Evolutionary conservation across 139 green algal species (phyloP).

Genomic region (Chlamydomonas sp.): DNA sequence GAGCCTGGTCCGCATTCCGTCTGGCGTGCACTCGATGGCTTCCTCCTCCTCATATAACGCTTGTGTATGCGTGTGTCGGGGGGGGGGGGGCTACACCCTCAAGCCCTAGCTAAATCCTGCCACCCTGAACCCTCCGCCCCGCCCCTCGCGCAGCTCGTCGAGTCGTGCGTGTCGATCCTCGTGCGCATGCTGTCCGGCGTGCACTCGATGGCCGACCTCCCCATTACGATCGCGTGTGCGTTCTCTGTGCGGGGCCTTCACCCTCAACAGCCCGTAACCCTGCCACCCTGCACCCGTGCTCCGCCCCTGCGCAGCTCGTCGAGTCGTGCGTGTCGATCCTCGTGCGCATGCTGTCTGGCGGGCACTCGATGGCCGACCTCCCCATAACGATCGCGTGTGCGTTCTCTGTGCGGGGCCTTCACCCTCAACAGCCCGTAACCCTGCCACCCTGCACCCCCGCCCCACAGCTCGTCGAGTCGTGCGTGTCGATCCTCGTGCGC

Average conservation of each 20-base stretch:
- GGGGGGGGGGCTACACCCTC: too few relatives aligned
- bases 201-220: conserved; percentile 10
- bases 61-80: too few relatives aligned
- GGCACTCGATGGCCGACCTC: conserved; percentile 10
- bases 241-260: too few relatives aligned
- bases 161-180: not conserved
- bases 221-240: too few relatives aligned
- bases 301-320: conserved; percentile 9
- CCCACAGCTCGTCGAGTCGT: conserved; percentile 3
- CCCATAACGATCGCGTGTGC: too few relatives aligned
- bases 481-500: not conserved
- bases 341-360: not conserved
- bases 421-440: too few relatives aligned
- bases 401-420: too few relatives aligned
- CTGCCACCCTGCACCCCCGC: not conserved
- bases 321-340: conserved; percentile 2
- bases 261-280: too few relatives aligned
- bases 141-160: conserved; percentile 8
- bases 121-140: not conserved
- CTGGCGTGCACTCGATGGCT: conserved; percentile 1
- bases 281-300: too few relatives aligned
- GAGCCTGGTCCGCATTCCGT: not conserved
- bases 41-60: too few relatives aligned
- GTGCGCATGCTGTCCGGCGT: not conserved
- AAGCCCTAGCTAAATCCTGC: too few relatives aligned